These are phyloP conservation scores for Torulaspora indica DNA, from an alignment of 805 yeast genomes.

Conservation along the genomic window DNA sequence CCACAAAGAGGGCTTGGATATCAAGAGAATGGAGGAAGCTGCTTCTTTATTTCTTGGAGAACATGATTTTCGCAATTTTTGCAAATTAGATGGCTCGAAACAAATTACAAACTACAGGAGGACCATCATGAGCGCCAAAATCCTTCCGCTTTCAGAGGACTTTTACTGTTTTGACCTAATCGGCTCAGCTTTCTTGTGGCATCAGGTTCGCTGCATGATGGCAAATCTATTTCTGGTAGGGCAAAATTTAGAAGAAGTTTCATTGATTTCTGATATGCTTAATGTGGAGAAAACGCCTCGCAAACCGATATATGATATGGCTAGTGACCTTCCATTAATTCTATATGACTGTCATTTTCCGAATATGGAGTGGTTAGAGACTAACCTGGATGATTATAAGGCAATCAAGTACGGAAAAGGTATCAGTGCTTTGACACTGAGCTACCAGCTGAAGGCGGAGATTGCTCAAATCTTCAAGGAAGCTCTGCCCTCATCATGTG, in stretches of 20 bases:
- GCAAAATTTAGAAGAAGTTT: slow-evolving; percentile 62
- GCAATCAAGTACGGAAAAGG: slow-evolving; percentile 40
- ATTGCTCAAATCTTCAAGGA: slow-evolving; percentile 49
- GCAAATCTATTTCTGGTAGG: slow-evolving; percentile 79
- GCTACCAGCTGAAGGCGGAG: slow-evolving; percentile 52
- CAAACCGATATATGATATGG: slow-evolving; percentile 83
- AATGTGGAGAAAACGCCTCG: slow-evolving; percentile 53
- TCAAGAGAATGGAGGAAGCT: slow-evolving; percentile 64
- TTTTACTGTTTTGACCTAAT: slow-evolving; percentile 67
- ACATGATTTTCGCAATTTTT: slow-evolving; percentile 90
- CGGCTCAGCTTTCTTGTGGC: slow-evolving; percentile 95
- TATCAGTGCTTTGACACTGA: slow-evolving; percentile 50
- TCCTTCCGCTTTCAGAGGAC: slow-evolving; percentile 40
- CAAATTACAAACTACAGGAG: slow-evolving; percentile 80
- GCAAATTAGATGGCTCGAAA: slow-evolving; percentile 90
- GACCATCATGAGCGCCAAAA: slow-evolving; percentile 50
- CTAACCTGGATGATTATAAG: slow-evolving; percentile 36
- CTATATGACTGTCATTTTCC: slow-evolving; percentile 79
- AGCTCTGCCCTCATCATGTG: slow-evolving; percentile 23
- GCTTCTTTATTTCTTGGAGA: slow-evolving; percentile 57
- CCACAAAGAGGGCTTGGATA: slow-evolving; percentile 50
- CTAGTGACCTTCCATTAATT: slow-evolving; percentile 81
- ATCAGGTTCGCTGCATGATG: slow-evolving; percentile 94
- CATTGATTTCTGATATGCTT: slow-evolving; percentile 53
- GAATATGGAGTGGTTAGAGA: slow-evolving; percentile 57